Conservation (phyloP, 1,284 basidiomycete species). For the Trametes sp. region DNA sequence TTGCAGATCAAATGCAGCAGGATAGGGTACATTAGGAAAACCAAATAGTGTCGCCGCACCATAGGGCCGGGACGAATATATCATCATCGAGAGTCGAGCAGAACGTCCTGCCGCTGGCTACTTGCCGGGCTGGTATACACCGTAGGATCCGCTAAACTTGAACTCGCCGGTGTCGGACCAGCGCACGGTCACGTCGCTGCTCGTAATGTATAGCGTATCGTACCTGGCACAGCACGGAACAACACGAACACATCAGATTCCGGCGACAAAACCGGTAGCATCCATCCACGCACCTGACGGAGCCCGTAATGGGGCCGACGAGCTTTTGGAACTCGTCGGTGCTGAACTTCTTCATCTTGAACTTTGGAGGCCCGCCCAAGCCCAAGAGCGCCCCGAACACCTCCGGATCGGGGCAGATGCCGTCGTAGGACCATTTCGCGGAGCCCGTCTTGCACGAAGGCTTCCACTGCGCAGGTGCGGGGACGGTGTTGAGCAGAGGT, state of each 20-base stretch:
- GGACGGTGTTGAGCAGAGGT: constrained; percentile 10
- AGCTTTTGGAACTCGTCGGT: constrained; percentile 51
- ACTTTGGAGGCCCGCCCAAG: constrained; percentile 55
- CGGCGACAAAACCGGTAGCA: no score
- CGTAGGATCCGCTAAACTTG: constrained; percentile 58
- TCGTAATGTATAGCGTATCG: constrained; percentile 49
- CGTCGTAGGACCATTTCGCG: constrained; percentile 62
- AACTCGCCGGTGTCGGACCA: constrained; percentile 61
- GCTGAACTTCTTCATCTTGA: constrained; percentile 58
- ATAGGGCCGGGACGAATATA: not conserved
- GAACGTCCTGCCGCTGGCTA: no score
- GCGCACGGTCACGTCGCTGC: constrained; percentile 54
- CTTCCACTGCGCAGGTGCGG: constrained; percentile 51
- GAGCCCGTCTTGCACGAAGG: constrained; percentile 57
- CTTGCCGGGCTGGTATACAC: constrained; percentile 30
- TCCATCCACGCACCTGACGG: constrained; percentile 37
- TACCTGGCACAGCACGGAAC: constrained; percentile 44
- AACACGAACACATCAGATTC: constrained; percentile 3
- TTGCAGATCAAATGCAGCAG: not conserved
- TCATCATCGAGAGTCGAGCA: not conserved
- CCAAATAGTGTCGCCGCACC: not conserved
- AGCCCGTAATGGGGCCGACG: constrained; percentile 44
- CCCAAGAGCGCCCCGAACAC: constrained; percentile 59
- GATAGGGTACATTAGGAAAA: constrained; percentile 1
- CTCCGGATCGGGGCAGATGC: constrained; percentile 58